phyloP scores from a whole-genome alignment of 23 red algal genomes.

The Agarophyton chilense region DNA sequence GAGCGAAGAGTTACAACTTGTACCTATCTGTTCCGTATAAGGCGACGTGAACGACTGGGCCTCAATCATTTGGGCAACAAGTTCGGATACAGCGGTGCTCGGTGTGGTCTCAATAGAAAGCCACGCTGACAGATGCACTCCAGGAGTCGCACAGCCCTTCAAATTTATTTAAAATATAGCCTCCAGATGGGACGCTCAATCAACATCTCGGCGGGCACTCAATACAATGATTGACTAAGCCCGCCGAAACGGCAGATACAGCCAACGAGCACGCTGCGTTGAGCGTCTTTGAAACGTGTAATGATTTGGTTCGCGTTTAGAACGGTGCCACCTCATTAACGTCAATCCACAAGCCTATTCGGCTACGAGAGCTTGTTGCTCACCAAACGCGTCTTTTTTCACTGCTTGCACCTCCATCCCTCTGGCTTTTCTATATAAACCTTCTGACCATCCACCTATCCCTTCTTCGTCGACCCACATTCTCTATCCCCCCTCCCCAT shows the following conservation, averaged over 20 bases:
- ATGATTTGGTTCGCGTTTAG: background rate
- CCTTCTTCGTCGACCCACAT: background rate
- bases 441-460: background rate
- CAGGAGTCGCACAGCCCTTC: background rate
- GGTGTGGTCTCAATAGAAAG: too few relatives aligned
- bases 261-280: background rate
- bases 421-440: background rate
- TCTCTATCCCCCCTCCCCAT: too few relatives aligned
- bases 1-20: too few relatives aligned
- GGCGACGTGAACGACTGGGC: background rate
- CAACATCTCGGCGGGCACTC: background rate
- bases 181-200: background rate
- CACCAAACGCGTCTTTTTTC: background rate
- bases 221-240: background rate
- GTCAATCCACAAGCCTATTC: constrained; percentile 21
- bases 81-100: too few relatives aligned
- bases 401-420: background rate
- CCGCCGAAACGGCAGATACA: background rate
- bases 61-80: background rate
- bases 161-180: background rate
- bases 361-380: too few relatives aligned
- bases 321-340: constrained; percentile 4
- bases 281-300: background rate
- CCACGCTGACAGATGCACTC: too few relatives aligned
- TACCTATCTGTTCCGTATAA: background rate